A percentile compares a stretch with the other conserved stretches of the same genome.
Evolutionary conservation across 2,329 filamentous ascomycete genomes (phyloP).

Genomic region (Diplodia scrobiculata): DNA sequence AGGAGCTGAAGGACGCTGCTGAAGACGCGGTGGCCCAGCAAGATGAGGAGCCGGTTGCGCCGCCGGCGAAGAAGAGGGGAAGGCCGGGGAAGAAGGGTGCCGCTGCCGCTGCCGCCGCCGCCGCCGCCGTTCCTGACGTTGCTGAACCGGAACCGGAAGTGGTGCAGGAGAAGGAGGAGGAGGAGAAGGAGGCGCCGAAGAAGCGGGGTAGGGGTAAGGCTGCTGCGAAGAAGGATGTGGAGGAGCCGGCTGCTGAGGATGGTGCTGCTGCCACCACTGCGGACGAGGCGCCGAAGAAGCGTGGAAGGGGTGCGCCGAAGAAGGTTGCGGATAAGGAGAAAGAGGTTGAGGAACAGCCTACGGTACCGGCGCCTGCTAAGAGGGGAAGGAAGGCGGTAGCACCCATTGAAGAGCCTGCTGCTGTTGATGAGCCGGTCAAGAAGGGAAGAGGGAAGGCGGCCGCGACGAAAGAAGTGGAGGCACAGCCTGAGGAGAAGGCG

Average conservation of each 20-base stretch:
- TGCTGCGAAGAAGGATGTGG: constrained; percentile 4
- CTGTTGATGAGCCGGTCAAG: background rate
- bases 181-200: constrained; percentile 1
- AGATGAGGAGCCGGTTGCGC: background rate
- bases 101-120: background rate
- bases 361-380: background rate
- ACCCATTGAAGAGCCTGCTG: background rate
- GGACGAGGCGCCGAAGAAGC: constrained; percentile 13
- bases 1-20: constrained; percentile 13
- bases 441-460: constrained; percentile 13
- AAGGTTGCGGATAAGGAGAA: background rate
- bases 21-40: background rate
- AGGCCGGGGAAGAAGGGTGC: constrained; percentile 21
- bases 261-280: background rate
- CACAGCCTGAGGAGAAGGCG: constrained; percentile 11
- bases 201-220: constrained; percentile 19
- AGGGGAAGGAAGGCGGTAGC: constrained; percentile 15
- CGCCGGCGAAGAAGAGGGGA: constrained; percentile 17
- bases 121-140: no score
- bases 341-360: background rate
- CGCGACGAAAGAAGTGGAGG: constrained; percentile 21
- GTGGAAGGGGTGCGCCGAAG: background rate
- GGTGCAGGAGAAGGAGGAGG: background rate
- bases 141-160: background rate
- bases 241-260: background rate